Evolutionary conservation across 257 asterid species (phyloP).

Genomic region (Cruciata laevipes): DNA sequence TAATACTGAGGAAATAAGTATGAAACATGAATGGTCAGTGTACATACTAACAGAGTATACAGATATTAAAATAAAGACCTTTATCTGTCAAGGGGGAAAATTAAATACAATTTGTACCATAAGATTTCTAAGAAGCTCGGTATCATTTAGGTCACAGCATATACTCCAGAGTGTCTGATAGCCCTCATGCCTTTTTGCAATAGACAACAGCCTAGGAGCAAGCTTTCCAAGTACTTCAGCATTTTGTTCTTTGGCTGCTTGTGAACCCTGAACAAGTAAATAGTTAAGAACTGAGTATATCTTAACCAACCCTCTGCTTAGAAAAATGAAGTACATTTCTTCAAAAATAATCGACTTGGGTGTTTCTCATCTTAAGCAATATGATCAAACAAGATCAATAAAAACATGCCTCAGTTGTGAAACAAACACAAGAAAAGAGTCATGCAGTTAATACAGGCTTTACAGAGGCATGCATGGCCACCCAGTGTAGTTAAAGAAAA

Average conservation of each 20-base stretch:
- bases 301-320: not conserved
- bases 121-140: constrained; percentile 70
- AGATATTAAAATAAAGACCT: constrained; percentile 8
- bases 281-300: not conserved
- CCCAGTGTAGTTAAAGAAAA: not conserved
- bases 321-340: not conserved
- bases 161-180: constrained; percentile 84
- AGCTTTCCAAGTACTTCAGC: constrained; percentile 42
- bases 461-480: not conserved
- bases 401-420: not conserved
- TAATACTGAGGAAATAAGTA: not conserved
- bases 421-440: not conserved
- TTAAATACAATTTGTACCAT: constrained; percentile 46
- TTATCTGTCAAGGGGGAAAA: not conserved
- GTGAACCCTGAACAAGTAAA: constrained; percentile 42
- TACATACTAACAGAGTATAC: not conserved
- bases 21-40: not conserved
- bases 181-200: constrained; percentile 81
- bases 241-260: constrained; percentile 39
- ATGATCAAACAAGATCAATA: not conserved
- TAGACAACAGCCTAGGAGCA: constrained; percentile 58
- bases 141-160: constrained; percentile 63
- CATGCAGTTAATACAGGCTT: not conserved
- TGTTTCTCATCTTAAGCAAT: not conserved
- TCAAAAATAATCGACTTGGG: not conserved